phyloP scores from a whole-genome alignment of 2,329 filamentous ascomycete species.

The Paramyrothecium sp. region DNA sequence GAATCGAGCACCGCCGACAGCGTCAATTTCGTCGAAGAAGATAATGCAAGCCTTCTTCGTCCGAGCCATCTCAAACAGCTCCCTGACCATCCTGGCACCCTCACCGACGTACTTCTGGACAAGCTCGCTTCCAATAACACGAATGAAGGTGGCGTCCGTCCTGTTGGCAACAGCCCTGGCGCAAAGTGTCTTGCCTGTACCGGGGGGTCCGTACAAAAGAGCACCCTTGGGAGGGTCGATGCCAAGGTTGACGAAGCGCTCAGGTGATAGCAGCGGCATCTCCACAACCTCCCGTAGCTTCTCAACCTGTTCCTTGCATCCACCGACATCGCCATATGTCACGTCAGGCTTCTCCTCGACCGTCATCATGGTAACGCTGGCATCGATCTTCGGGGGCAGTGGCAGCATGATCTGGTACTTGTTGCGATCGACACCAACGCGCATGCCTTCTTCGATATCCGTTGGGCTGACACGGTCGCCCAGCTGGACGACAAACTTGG shows the following conservation, averaged over 20 bases:
- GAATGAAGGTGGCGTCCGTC: slow-evolving; percentile 97
- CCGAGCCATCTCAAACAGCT: slow-evolving; percentile 98
- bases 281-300: slow-evolving; percentile 98
- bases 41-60: slow-evolving; percentile 99
- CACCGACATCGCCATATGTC: slow-evolving; percentile 97
- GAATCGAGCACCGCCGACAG: slow-evolving; percentile 92
- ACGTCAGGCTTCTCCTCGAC: slow-evolving; percentile 99
- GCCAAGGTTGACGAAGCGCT: slow-evolving; percentile 97
- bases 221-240: slow-evolving; percentile 98
- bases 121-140: slow-evolving; percentile 95
- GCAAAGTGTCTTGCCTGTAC: slow-evolving; percentile 98
- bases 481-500: slow-evolving; percentile 97
- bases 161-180: slow-evolving; percentile 95
- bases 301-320: slow-evolving; percentile 99
- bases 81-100: slow-evolving; percentile 95
- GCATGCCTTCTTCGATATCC: slow-evolving; percentile 99
- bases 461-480: slow-evolving; percentile 96
- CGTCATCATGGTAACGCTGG: slow-evolving; percentile 99
- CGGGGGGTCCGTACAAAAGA: slow-evolving; percentile 91
- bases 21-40: slow-evolving; percentile 95
- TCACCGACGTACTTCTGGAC: slow-evolving; percentile 99
- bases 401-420: slow-evolving; percentile 99
- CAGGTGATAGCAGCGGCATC: slow-evolving; percentile 94
- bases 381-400: slow-evolving; percentile 96
- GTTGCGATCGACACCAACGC: slow-evolving; percentile 95